phyloP scores from a whole-genome alignment of 2,329 filamentous ascomycete species.

The Pyrenochaeta sp. region DNA sequence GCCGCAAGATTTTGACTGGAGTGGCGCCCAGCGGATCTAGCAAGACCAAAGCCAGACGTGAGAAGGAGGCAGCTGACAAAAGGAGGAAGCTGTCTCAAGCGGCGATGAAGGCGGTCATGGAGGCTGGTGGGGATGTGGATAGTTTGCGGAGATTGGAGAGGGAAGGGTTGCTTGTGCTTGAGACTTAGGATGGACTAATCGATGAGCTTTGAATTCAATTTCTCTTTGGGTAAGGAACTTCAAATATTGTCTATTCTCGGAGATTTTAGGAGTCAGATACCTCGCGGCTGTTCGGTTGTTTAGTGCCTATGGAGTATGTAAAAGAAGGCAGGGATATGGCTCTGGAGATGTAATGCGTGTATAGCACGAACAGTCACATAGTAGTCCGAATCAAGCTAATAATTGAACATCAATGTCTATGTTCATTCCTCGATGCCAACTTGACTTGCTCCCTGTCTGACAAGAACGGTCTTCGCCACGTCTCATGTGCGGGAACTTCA shows the following conservation, averaged over 20 bases:
- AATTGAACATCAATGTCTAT: no score
- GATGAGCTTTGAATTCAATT: conserved; percentile 3
- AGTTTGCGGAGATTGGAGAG: conserved; percentile 52
- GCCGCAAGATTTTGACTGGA: conserved; percentile 79
- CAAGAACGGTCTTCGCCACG: no score
- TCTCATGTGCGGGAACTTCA: no score
- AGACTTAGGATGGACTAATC: conserved; percentile 17
- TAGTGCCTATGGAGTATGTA: no score
- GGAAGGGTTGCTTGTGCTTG: conserved; percentile 47
- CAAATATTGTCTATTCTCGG: background rate
- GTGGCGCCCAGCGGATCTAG: conserved; percentile 90
- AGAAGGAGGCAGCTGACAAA: conserved; percentile 85
- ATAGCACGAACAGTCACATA: conserved; percentile 16
- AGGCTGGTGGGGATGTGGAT: conserved; percentile 71
- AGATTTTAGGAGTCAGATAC: background rate
- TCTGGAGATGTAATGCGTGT: conserved; percentile 18
- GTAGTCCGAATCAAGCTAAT: background rate
- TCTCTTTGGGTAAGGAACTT: conserved; percentile 3
- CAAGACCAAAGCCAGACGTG: conserved; percentile 92
- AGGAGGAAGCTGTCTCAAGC: conserved; percentile 72
- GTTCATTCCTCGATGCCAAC: no score
- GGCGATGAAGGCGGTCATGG: conserved; percentile 71
- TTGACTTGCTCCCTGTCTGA: no score
- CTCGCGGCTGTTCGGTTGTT: no score
- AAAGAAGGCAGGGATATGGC: no score